Base-by-base conservation (phyloP, 2,329 filamentous ascomycete genomes). In the Erysiphe neolycopersici region DNA sequence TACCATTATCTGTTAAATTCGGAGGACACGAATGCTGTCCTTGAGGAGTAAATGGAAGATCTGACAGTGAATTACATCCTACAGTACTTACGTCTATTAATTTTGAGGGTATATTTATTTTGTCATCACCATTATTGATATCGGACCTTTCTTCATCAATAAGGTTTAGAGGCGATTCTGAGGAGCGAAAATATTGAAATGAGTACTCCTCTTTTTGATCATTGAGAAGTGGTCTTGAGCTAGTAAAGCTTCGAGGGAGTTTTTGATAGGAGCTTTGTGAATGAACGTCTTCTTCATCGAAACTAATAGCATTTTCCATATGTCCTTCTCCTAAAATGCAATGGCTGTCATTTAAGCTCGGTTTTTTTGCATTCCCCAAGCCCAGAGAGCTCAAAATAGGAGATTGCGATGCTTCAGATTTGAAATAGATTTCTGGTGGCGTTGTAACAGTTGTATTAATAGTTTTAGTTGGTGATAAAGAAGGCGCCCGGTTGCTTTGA, bases 321-420 rank as follows among this genome's bases (percentile, higher is more conserved):
- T 5, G 6, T 5, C 13, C 32, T 13, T 33, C 32, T 9, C 33
- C 36, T 95, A 95, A 50, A 82, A 84, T 42, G 95, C 63, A 38
- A 95, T 69, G 0, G 53, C 56, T 44, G 52, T 52, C 54, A 54
- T 37, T 17, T 26, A 12, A 16, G 13, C 17, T 43, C 29, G 41
- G 19, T 40, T 35, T 26, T 16, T 9, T 5, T 39, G 11, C 5
- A 26, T 9, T 19, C 19, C 12, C 29, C 16, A 22, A 30, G n/a
- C 13, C 11, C 22, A 29, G 33, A 14, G 17, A 35, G 4, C 33
- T 9, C 16, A 26, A 38, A 8, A 33, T 8, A 13, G 36, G 17
- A 44, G 22, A 38, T 22, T 43, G 43, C 31, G 38, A 56, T 14
- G 26, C 16, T 29, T 41, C 38, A 9, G 38, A 29, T 26, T 41